Evolutionary conservation across 768 basidiomycete species (phyloP).

Genomic region (Pholiota microspora): DNA sequence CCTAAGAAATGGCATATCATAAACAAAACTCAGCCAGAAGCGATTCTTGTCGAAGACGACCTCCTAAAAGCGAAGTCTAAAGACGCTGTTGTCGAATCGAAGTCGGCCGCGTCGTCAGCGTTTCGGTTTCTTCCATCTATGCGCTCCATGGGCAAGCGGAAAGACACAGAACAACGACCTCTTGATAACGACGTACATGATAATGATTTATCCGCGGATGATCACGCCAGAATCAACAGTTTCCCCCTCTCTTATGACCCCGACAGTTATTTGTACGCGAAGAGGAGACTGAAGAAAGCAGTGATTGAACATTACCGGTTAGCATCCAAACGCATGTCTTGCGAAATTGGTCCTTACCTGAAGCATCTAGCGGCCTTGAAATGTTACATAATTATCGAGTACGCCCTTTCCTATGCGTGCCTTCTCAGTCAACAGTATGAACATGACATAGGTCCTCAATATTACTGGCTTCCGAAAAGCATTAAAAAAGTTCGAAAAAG

Average conservation of each 20-base stretch:
- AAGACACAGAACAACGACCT: conserved; percentile 1
- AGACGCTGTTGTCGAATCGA: background rate
- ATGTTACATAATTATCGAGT: conserved; percentile 88
- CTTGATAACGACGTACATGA: background rate
- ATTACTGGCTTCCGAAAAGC: conserved; percentile 87
- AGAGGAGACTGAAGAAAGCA: conserved; percentile 81
- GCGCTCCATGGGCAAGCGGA: conserved; percentile 4
- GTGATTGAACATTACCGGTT: conserved; percentile 82
- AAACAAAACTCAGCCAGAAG: background rate
- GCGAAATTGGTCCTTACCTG: background rate
- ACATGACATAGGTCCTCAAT: conserved; percentile 64
- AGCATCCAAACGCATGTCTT: no score
- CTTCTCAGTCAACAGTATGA: background rate
- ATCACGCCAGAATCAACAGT: background rate
- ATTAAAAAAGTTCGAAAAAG: conserved; percentile 83
- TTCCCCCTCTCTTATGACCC: conserved; percentile 47
- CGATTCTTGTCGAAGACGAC: background rate
- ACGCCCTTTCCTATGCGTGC: conserved; percentile 16
- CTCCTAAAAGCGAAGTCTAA: background rate
- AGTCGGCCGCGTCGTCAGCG: background rate
- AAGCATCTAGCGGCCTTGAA: conserved; percentile 62
- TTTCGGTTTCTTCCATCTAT: background rate
- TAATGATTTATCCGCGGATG: conserved; percentile 1
- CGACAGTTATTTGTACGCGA: conserved; percentile 82
- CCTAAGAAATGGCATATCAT: background rate